Evolutionary conservation across 306 rosid genomes (phyloP), one percentile per base, ranked within the genome.

Genomic region (Fragaria vesca): DNA sequence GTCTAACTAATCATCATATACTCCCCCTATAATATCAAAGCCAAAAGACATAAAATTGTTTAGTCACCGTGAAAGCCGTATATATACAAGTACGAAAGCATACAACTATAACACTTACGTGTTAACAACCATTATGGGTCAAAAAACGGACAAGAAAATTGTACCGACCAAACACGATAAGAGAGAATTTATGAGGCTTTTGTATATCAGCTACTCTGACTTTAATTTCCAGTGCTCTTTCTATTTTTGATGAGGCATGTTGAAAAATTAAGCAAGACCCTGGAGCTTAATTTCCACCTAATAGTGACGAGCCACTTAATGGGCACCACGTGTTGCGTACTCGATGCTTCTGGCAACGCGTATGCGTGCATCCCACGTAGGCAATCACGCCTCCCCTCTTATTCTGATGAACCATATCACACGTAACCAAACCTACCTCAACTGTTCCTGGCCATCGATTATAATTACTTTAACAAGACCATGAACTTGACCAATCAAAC

Each of bases 241-340:
- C 6, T 63, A 9, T 57, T 21, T 52, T 43, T 9, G 9, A 61
- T 10, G 51, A 60, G 69, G 8, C 36, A 63, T 32, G 63, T 3
- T 28, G 55, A 72, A 51, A 51, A 61, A 61, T 61, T 61, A 61
- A 61, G 66, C 12, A 26, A 4, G 16, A 32, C 68, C 42, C 51
- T 11, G 4, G 13, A 15, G 52, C 63, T 43, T 34, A 32, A 3
- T 48, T 69, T 36, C 47, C 66, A 46, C 71, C 71, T 30, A 69
- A 45, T 17, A 30, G 63, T 55, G 18, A 17, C 5, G 12, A 26
- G 1, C 65, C 62, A 57, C 20, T 50, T 1, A 26, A 0, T 34
- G 21, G 2, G 17, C 38, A 16, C 76, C 78, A 74, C 78, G 72
- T 77, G 73, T 71, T 36, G 13, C 26, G 8, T 8, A 55, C 71